Percentiles rank a stretch among this genome's conserved stretches.
These are phyloP conservation scores for Verticillium tricorpus DNA, from an alignment of 2,329 filamentous ascomycete genomes.

Conservation along the genomic window DNA sequence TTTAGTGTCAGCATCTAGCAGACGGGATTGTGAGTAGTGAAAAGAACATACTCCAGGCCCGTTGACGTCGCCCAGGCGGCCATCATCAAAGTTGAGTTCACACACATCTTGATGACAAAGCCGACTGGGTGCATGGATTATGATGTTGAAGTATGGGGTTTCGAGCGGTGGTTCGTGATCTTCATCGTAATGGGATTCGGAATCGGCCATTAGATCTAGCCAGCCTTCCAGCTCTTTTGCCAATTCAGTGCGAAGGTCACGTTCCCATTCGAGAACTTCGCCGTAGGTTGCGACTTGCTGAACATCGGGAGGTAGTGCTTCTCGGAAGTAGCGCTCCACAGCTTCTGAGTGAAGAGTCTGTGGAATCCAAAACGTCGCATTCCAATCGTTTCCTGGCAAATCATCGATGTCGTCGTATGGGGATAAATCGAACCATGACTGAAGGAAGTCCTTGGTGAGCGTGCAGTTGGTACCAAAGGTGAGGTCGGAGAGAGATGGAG, in stretches of 20 bases:
- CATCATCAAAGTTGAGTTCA: not conserved
- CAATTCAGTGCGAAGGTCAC: not conserved
- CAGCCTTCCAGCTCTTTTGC: not conserved
- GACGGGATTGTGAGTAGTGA: not conserved
- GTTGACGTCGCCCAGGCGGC: not conserved
- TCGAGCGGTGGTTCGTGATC: not conserved
- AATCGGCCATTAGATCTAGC: not conserved
- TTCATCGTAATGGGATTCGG: not conserved
- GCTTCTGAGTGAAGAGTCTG: not conserved
- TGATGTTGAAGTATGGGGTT: not conserved
- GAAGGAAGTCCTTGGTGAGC: not conserved
- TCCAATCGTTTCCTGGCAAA: not conserved
- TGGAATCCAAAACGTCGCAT: not conserved
- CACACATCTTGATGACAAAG: not conserved
- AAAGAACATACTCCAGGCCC: not conserved
- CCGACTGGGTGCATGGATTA: not conserved
- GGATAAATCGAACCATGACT: slow-evolving; percentile 1
- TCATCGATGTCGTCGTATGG: not conserved
- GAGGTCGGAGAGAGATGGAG: not conserved
- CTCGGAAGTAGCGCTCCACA: not conserved
- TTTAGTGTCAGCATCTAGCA: not conserved
- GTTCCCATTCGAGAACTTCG: not conserved
- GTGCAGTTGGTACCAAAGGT: not conserved
- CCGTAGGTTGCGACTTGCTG: not conserved
- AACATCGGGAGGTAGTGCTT: not conserved